These are phyloP conservation scores for Arthroderma sp. DNA, from an alignment of 2,329 filamentous ascomycete genomes.

Conservation along the genomic window DNA sequence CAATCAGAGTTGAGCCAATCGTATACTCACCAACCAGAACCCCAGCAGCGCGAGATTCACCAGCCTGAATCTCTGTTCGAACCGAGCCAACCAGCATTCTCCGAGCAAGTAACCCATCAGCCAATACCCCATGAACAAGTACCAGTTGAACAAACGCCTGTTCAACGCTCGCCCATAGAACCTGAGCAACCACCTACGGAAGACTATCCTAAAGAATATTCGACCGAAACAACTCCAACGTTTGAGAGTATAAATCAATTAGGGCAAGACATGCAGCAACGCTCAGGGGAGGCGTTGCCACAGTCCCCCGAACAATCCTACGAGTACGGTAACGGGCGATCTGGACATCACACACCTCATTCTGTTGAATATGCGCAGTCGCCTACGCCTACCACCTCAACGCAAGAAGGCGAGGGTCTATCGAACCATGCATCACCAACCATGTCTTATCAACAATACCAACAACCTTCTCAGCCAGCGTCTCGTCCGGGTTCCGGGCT, in stretches of 20 bases:
- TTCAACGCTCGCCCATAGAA: too few species aligned
- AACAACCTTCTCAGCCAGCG: slow-evolving; percentile 21
- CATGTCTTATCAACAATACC: slow-evolving; percentile 26
- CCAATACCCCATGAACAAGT: slow-evolving; percentile 6
- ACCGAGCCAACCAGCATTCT: too few species aligned
- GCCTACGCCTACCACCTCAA: slow-evolving; percentile 28
- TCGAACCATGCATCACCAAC: slow-evolving; percentile 30
- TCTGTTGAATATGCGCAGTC: slow-evolving; percentile 29
- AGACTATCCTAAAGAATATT: too few species aligned
- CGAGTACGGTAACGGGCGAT: slow-evolving; percentile 33
- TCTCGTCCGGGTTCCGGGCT: slow-evolving; percentile 39
- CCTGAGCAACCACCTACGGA: too few species aligned
- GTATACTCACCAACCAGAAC: neutral
- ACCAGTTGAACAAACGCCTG: too few species aligned
- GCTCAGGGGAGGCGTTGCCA: slow-evolving; percentile 25
- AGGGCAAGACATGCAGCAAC: slow-evolving; percentile 18
- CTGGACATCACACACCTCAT: slow-evolving; percentile 37
- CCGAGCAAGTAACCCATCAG: slow-evolving; percentile 5
- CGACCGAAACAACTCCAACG: too few species aligned
- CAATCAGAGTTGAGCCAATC: too few species aligned
- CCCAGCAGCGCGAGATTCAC: too few species aligned
- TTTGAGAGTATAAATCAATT: slow-evolving; percentile 14
- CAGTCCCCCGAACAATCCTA: slow-evolving; percentile 12
- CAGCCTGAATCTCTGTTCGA: too few species aligned
- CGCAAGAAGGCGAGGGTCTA: slow-evolving; percentile 35